Conservation (phyloP, 163 green algal species). For the Coccomyxa subellipsoidea region DNA sequence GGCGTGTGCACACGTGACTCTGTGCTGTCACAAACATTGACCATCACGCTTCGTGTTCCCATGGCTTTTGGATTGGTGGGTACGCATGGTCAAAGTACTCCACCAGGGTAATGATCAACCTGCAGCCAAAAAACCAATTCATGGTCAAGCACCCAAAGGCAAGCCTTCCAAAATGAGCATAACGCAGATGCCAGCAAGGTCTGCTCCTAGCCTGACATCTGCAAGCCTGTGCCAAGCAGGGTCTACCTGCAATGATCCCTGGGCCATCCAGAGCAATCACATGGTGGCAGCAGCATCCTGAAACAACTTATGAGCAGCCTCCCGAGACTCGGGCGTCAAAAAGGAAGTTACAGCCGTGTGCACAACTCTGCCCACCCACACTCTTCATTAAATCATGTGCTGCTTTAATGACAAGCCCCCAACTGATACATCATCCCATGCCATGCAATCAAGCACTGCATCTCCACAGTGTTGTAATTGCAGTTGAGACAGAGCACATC, state of each 20-base stretch:
- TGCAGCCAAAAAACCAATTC: background rate
- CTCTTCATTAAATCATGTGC: no score
- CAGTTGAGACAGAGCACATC: no score
- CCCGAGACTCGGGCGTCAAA: slow-evolving; percentile 47
- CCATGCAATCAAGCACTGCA: no score
- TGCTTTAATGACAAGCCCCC: no score
- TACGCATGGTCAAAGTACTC: slow-evolving; percentile 1
- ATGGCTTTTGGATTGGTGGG: background rate
- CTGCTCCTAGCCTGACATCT: background rate
- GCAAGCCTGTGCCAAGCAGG: background rate
- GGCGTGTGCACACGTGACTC: no score
- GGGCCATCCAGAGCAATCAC: slow-evolving; percentile 9
- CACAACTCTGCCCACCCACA: slow-evolving; percentile 42
- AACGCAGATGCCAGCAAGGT: background rate
- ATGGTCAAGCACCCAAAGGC: background rate
- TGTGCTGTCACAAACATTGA: no score
- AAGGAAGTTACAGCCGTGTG: slow-evolving; percentile 50
- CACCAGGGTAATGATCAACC: background rate
- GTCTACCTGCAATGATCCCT: background rate
- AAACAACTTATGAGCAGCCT: slow-evolving; percentile 52
- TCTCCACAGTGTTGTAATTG: no score
- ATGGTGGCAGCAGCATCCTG: slow-evolving; percentile 57
- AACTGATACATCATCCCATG: no score
- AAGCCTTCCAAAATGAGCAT: background rate
- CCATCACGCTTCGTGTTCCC: background rate